Percentiles rank a stretch among this genome's conserved stretches.
phyloP scores from a whole-genome alignment of 1,284 basidiomycete species.

The Moesziomyces globuligerus region DNA sequence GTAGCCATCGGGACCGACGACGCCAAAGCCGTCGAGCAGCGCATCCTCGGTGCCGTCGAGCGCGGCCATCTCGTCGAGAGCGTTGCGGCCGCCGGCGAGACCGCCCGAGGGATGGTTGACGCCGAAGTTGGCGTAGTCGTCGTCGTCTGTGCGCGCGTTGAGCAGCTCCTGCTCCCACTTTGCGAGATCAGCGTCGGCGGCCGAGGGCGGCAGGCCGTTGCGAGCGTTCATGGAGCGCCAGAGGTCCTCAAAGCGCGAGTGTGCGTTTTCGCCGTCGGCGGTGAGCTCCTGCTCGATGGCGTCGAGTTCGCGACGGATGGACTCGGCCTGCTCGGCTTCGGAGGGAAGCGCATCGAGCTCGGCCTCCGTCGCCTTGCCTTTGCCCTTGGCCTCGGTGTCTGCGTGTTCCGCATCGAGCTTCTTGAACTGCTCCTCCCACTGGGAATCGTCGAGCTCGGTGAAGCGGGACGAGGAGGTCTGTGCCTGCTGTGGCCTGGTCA shows the following conservation, averaged over 20 bases:
- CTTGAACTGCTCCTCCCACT: constrained; percentile 64
- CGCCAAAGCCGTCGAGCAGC: constrained; percentile 56
- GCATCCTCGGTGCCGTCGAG: constrained; percentile 61
- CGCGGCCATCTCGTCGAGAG: constrained; percentile 55
- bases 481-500: constrained; percentile 19
- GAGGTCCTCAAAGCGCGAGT: constrained; percentile 63
- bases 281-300: constrained; percentile 57
- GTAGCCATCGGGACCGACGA: constrained; percentile 59
- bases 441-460: constrained; percentile 59
- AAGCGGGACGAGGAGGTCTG: constrained; percentile 43
- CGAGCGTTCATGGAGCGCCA: constrained; percentile 63
- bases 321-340: constrained; percentile 58
- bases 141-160: constrained; percentile 73
- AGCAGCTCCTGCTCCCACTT: constrained; percentile 75
- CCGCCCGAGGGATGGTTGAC: constrained; percentile 63
- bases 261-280: constrained; percentile 50
- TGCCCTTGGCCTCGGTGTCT: constrained; percentile 57
- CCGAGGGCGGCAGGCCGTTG: constrained; percentile 38
- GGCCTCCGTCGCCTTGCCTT: constrained; percentile 50
- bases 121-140: constrained; percentile 69
- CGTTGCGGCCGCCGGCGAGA: constrained; percentile 52
- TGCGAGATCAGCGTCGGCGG: constrained; percentile 70
- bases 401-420: constrained; percentile 57
- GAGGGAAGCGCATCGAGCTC: constrained; percentile 40
- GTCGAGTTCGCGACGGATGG: constrained; percentile 58